Conservation (phyloP, 352 stramenopile genomes). For the Pythium aquatile region DNA sequence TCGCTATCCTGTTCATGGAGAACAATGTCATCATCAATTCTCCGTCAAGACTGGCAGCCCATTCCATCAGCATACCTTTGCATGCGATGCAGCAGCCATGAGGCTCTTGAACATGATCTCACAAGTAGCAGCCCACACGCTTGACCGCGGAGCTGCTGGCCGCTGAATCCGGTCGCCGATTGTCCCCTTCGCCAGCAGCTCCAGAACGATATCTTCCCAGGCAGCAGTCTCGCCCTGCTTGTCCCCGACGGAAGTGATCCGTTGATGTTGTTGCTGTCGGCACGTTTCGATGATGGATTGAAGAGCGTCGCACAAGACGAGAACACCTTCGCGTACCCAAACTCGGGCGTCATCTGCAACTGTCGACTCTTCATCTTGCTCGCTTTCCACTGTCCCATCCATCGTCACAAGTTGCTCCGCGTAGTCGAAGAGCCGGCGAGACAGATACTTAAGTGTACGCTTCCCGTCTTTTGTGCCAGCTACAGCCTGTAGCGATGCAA, state of each 20-base stretch:
- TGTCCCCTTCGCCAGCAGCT: constrained; percentile 24
- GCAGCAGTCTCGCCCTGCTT: neutral
- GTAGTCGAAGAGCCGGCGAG: constrained; percentile 24
- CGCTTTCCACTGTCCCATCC: constrained; percentile 2
- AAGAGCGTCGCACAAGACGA: constrained; percentile 17
- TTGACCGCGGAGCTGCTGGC: neutral
- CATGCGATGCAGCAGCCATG: neutral
- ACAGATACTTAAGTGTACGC: constrained; percentile 51
- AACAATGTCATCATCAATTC: neutral
- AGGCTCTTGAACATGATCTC: constrained; percentile 18
- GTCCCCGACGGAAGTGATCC: neutral
- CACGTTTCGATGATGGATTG: constrained; percentile 24
- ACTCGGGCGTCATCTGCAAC: neutral
- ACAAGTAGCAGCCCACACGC: constrained; percentile 10
- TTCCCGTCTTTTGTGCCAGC: constrained; percentile 43
- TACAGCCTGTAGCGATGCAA: constrained; percentile 22
- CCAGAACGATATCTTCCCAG: constrained; percentile 20
- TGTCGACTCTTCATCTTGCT: constrained; percentile 15
- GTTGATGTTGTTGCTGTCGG: constrained; percentile 5
- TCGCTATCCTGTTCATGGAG: constrained; percentile 38
- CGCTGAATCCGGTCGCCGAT: constrained; percentile 8
- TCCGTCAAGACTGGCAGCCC: neutral
- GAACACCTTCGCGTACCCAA: constrained; percentile 15
- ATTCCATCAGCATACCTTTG: constrained; percentile 7
- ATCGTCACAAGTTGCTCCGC: constrained; percentile 17